phyloP scores from a whole-genome alignment of 2,329 filamentous ascomycete species.

The Cytospora leucostoma region DNA sequence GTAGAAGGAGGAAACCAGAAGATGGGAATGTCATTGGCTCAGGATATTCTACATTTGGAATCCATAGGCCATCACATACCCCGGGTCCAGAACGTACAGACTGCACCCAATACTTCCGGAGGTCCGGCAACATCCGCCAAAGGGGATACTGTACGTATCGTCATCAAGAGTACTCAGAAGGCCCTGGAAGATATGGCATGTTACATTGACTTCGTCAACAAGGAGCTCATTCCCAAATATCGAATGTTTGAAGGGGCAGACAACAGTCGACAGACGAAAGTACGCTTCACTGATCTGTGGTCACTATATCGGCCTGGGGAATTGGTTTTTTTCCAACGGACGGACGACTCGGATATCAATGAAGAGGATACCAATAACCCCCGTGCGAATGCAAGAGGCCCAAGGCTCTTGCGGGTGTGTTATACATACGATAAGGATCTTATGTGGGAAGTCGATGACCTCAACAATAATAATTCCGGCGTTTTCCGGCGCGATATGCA shows the following conservation, averaged over 20 bases:
- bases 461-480: neutral
- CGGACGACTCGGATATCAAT: neutral
- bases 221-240: slow-evolving; percentile 1
- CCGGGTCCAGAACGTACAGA: no score
- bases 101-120: no score
- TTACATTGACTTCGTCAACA: slow-evolving; percentile 15
- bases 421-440: neutral
- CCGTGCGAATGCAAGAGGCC: neutral
- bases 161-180: neutral
- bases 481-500: no score
- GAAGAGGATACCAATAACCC: neutral
- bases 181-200: slow-evolving; percentile 15
- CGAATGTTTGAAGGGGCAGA: neutral
- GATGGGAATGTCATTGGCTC: no score
- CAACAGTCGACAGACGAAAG: neutral
- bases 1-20: no score
- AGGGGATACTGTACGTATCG: no score
- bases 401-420: neutral
- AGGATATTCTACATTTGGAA: no score
- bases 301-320: slow-evolving; percentile 16
- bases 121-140: no score
- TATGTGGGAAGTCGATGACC: neutral
- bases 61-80: no score
- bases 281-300: slow-evolving; percentile 13
- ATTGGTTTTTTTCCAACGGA: neutral